phyloP scores from a whole-genome alignment of 768 basidiomycete genomes.

The Terana coerulea region DNA sequence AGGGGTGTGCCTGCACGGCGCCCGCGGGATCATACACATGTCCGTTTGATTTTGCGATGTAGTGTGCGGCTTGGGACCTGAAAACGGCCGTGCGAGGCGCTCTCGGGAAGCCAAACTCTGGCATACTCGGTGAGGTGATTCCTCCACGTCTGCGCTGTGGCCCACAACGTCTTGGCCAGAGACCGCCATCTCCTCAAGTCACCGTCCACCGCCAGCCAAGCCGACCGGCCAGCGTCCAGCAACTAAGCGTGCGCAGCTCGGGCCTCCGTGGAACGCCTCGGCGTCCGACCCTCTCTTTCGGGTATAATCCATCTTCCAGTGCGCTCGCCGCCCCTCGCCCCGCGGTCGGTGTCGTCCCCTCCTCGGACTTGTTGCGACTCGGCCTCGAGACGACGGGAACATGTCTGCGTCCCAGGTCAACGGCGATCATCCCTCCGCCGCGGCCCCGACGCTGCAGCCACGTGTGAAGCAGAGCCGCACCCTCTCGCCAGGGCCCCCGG shows the following conservation, averaged over 20 bases:
- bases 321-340: neutral
- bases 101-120: slow-evolving; percentile 13
- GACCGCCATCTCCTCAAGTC: neutral
- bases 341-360: neutral
- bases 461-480: slow-evolving; percentile 14
- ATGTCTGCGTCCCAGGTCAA: slow-evolving; percentile 7
- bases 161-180: neutral
- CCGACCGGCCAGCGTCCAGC: neutral
- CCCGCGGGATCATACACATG: no score
- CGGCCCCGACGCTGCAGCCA: neutral
- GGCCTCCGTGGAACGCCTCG: slow-evolving; percentile 13
- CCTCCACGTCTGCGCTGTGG: slow-evolving; percentile 1
- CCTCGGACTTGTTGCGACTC: neutral
- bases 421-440: slow-evolving; percentile 5
- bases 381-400: neutral
- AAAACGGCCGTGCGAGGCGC: slow-evolving; percentile 5
- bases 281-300: slow-evolving; percentile 5
- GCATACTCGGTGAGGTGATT: neutral
- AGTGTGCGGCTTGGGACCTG: neutral
- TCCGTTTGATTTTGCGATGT: neutral
- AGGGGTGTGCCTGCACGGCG: no score
- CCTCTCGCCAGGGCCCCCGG: slow-evolving; percentile 8
- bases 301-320: neutral
- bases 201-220: neutral
- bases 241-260: neutral